phyloP scores from a whole-genome alignment of 2,329 filamentous ascomycete genomes.

The Periconia sp. region DNA sequence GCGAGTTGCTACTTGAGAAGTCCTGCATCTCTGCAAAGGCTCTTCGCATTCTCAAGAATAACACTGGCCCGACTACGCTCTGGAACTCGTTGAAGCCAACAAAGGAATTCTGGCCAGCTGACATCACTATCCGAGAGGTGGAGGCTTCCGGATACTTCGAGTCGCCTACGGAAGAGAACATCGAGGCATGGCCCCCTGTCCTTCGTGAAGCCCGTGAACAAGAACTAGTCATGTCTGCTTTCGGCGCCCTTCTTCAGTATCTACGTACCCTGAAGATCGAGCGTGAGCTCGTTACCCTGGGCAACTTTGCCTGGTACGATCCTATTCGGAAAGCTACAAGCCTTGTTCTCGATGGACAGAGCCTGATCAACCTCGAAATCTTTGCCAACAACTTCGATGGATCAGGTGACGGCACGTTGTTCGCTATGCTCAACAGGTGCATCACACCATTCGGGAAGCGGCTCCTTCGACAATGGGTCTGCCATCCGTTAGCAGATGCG shows the following conservation, averaged over 20 bases:
- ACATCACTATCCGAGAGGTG: slow-evolving; percentile 81
- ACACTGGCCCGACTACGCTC: slow-evolving; percentile 87
- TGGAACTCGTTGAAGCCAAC: slow-evolving; percentile 92
- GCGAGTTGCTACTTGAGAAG: slow-evolving; percentile 86
- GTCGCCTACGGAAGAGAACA: slow-evolving; percentile 60
- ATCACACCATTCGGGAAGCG: slow-evolving; percentile 97
- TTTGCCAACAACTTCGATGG: slow-evolving; percentile 94
- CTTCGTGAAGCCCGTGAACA: slow-evolving; percentile 77
- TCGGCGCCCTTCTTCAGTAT: slow-evolving; percentile 89
- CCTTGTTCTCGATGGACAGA: slow-evolving; percentile 92
- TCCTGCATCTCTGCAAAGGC: slow-evolving; percentile 85
- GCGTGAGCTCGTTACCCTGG: slow-evolving; percentile 81
- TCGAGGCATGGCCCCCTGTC: slow-evolving; percentile 77
- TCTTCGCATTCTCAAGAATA: slow-evolving; percentile 92
- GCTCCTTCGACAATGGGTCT: slow-evolving; percentile 95
- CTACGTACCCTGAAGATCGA: slow-evolving; percentile 85
- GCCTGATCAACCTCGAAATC: slow-evolving; percentile 95
- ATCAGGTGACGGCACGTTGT: slow-evolving; percentile 82
- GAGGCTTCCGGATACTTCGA: slow-evolving; percentile 81
- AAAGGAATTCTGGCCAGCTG: slow-evolving; percentile 89
- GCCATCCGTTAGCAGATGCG: slow-evolving; percentile 88
- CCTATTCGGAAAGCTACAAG: slow-evolving; percentile 91
- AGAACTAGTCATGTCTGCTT: slow-evolving; percentile 84
- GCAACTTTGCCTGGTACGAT: slow-evolving; percentile 90
- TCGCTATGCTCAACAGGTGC: slow-evolving; percentile 88